A percentile compares a stretch with the other conserved stretches of the same genome.
Conservation (phyloP, 2,329 filamentous ascomycete species). For the Fusarium guadeloupense region DNA sequence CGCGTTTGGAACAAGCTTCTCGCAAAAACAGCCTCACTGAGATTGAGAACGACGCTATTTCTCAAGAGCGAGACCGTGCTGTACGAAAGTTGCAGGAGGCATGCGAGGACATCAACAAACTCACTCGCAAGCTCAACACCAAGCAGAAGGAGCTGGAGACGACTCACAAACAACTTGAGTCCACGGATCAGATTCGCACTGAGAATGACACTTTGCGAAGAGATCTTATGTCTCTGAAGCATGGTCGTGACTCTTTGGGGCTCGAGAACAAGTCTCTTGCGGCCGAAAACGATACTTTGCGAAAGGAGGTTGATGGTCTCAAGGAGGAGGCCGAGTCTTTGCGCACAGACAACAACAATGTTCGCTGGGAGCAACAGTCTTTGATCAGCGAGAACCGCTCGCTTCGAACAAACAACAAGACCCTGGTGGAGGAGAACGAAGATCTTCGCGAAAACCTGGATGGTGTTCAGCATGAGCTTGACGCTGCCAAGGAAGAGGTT, state of each 20-base stretch:
- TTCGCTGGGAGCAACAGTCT: constrained; percentile 56
- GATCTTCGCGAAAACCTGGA: constrained; percentile 55
- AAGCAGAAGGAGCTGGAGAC: constrained; percentile 55
- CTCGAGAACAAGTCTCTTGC: constrained; percentile 55
- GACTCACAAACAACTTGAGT: constrained; percentile 54
- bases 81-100: constrained; percentile 70
- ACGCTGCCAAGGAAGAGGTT: constrained; percentile 52
- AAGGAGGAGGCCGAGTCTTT: constrained; percentile 54
- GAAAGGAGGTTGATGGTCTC: constrained; percentile 48
- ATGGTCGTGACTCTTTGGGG: constrained; percentile 50
- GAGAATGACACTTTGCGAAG: constrained; percentile 53
- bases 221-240: constrained; percentile 54
- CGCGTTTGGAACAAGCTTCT: constrained; percentile 69
- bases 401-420: constrained; percentile 53
- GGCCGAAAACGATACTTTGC: constrained; percentile 52
- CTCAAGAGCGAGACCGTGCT: constrained; percentile 71
- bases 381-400: constrained; percentile 57
- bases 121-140: constrained; percentile 54
- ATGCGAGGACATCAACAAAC: constrained; percentile 64
- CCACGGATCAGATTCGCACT: constrained; percentile 51
- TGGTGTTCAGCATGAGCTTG: constrained; percentile 53
- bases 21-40: constrained; percentile 70
- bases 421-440: constrained; percentile 55
- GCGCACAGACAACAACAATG: constrained; percentile 53
- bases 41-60: constrained; percentile 69